These are phyloP conservation scores for Cladosporium halotolerans DNA, from an alignment of 2,329 filamentous ascomycete species.

Conservation along the genomic window DNA sequence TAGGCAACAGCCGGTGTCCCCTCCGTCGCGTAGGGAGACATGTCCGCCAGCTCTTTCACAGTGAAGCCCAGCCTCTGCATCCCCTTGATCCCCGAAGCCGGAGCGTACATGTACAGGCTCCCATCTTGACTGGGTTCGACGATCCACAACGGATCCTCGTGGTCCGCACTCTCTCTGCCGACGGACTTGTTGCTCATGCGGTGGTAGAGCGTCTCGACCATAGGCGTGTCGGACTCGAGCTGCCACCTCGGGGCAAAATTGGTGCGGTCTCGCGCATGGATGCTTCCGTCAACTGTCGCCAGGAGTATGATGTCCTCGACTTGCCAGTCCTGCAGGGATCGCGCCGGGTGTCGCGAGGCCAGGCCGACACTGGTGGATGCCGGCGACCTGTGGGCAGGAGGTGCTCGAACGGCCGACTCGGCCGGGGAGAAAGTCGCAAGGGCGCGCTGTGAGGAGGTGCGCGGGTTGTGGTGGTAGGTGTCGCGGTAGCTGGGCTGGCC, in stretches of 20 bases:
- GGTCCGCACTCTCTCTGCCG: slow-evolving; percentile 53
- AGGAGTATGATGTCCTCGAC: slow-evolving; percentile 99
- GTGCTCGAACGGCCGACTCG: slow-evolving; percentile 84
- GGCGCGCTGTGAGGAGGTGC: slow-evolving; percentile 64
- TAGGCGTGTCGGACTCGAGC: slow-evolving; percentile 73
- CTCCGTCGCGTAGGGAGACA: slow-evolving; percentile 67
- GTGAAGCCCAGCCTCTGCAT: slow-evolving; percentile 64
- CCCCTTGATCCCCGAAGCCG: slow-evolving; percentile 50
- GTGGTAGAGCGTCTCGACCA: slow-evolving; percentile 85
- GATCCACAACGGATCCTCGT: slow-evolving; percentile 90
- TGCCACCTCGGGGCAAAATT: slow-evolving; percentile 82
- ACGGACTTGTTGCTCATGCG: slow-evolving; percentile 57
- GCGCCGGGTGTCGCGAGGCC: slow-evolving; percentile 83
- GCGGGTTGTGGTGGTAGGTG: slow-evolving; percentile 25
- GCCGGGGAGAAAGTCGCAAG: slow-evolving; percentile 97
- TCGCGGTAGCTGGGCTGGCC: slow-evolving; percentile 24
- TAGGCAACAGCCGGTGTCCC: slow-evolving; percentile 72
- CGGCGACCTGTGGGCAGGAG: slow-evolving; percentile 57
- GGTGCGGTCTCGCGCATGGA: slow-evolving; percentile 84
- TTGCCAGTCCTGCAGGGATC: slow-evolving; percentile 98
- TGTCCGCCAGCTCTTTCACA: slow-evolving; percentile 77
- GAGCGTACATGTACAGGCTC: slow-evolving; percentile 77
- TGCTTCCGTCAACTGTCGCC: slow-evolving; percentile 98
- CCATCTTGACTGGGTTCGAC: slow-evolving; percentile 88
- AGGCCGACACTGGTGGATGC: slow-evolving; percentile 52